A percentile compares a stretch with the other conserved stretches of the same genome.
Evolutionary conservation across 495 filamentous ascomycete species (phyloP).

Genomic region (Delitschia confertaspora): DNA sequence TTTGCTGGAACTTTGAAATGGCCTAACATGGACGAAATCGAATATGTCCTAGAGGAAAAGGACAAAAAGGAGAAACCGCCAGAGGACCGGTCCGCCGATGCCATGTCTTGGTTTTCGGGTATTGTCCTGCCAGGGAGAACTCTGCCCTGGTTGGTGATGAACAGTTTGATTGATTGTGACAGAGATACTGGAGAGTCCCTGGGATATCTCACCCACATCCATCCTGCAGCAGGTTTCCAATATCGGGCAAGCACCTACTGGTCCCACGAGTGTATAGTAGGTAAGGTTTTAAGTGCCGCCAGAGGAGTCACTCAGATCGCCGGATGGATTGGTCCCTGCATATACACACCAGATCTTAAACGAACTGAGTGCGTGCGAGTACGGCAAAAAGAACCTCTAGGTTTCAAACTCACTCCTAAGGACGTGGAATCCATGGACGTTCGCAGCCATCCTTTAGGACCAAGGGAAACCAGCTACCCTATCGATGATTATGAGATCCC

Average conservation of each 20-base stretch:
- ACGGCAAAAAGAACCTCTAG: constrained; percentile 42
- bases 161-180: constrained; percentile 62
- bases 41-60: constrained; percentile 48
- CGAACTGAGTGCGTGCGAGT: constrained; percentile 56
- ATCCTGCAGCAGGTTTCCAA: constrained; percentile 60
- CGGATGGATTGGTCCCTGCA: constrained; percentile 60
- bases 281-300: constrained; percentile 54
- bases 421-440: constrained; percentile 51
- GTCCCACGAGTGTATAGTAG: constrained; percentile 58
- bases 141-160: constrained; percentile 64
- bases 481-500: constrained; percentile 54
- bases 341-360: constrained; percentile 50
- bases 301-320: constrained; percentile 34
- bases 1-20: constrained; percentile 65
- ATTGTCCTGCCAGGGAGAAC: constrained; percentile 60
- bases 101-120: constrained; percentile 65
- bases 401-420: constrained; percentile 40
- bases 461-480: constrained; percentile 46
- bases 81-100: constrained; percentile 52
- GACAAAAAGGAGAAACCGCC: constrained; percentile 45
- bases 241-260: constrained; percentile 63
- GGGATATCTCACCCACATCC: constrained; percentile 50
- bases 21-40: constrained; percentile 57
- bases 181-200: constrained; percentile 50
- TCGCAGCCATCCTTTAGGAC: constrained; percentile 57